Conservation (phyloP, 2,329 filamentous ascomycete species). For the Calonectria pseudoturangicola region DNA sequence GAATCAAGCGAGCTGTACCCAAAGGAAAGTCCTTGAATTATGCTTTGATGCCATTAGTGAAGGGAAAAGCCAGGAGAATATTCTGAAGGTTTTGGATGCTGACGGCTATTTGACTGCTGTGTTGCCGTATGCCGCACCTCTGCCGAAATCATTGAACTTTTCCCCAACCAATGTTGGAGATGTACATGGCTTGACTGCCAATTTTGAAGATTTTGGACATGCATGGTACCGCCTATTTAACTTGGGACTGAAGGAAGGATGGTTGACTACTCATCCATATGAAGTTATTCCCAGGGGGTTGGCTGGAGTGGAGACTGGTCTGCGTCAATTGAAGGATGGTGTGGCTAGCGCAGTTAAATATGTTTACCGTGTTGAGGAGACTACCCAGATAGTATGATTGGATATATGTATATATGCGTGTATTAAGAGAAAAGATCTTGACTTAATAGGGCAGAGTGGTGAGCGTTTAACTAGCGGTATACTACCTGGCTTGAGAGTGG, state of each 20-base stretch:
- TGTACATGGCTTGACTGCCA: background rate
- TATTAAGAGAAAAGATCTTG: too few relatives aligned
- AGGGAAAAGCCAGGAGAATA: background rate
- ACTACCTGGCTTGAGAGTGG: too few relatives aligned
- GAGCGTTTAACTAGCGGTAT: too few relatives aligned
- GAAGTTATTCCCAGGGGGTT: constrained; percentile 20
- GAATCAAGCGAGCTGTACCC: background rate
- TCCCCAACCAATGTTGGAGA: constrained; percentile 5
- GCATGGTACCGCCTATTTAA: background rate
- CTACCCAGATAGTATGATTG: background rate
- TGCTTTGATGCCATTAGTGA: constrained; percentile 4
- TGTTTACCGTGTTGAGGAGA: constrained; percentile 2
- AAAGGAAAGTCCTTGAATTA: background rate
- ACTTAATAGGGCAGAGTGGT: too few relatives aligned
- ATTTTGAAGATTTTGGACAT: background rate
- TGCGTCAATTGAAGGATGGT: constrained; percentile 12
- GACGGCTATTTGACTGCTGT: background rate
- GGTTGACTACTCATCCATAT: constrained; percentile 4
- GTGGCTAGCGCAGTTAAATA: constrained; percentile 15
- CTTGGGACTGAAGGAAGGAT: constrained; percentile 1
- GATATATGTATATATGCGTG: too few relatives aligned
- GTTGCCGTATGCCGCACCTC: background rate
- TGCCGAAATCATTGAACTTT: background rate
- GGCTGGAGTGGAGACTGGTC: constrained; percentile 1
- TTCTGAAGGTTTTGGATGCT: background rate